Evolutionary conservation across 163 green algal species (phyloP), one percentile per base, ranked within the genome.

Genomic region (Volvox carteri): DNA sequence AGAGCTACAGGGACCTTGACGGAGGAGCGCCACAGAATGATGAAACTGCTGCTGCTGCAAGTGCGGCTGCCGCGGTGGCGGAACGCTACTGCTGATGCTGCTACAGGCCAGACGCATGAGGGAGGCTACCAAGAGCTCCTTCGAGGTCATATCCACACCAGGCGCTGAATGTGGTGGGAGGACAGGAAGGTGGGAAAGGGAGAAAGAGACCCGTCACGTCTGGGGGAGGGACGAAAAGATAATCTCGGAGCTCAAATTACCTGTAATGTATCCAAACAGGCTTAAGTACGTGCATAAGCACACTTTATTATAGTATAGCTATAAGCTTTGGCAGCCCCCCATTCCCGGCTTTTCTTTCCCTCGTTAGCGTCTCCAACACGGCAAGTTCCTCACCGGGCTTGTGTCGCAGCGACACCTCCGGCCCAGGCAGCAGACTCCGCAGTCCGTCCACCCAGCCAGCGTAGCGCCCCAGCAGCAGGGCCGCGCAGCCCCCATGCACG

Each of bases 71-170:
- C 21, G 50, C 52, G 18, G 33, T 44, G 44, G 52, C 21, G 28
- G 75, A 42, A 41, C n/a, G 80, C 54, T 41, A 77, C 77, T 50
- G 75, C 58, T 52, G 86, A 78, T 21, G 60, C 50, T 44, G 68
- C 37, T 46, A 42, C 90, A 86, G 6, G 92, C 92, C 8, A 95
- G 68, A 73, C 85, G 91, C 84, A 91, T 93, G 0, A 94, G 86
- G 8, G 90, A 85, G 9, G 91, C 84, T 46, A 95, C 86, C 50
- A 95, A 79, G 73, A 95, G 79, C 91, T 94, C 92, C 60, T 91
- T 77, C 0, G 92, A 94, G 25, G 79, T 70, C 58, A 91, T 62
- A 85, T 95, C 92, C 8, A 93, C 90, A 18, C 91, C 76, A 4
- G 58, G 74, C 4, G 39, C 89, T 81, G 81, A 58, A 58, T 58